Evolutionary conservation across 768 basidiomycete genomes (phyloP).

Genomic region (Dacryopinax spathularia): DNA sequence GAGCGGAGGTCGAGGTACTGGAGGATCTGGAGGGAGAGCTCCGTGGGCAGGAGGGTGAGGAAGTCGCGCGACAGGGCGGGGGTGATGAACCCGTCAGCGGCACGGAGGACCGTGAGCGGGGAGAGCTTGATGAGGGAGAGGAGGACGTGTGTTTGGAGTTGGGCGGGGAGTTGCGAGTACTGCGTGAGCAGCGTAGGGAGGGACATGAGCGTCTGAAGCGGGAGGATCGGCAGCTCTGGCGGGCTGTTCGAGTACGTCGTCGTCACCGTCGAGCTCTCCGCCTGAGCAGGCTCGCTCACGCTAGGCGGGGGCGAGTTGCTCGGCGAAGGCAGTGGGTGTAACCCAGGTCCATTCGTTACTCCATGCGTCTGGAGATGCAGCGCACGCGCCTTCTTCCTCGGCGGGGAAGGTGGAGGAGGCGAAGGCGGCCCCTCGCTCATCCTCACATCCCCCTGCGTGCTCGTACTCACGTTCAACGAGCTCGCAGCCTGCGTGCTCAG

Average conservation of each 20-base stretch:
- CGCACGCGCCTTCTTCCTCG: conserved; percentile 59
- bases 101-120: conserved; percentile 78
- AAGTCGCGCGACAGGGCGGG: conserved; percentile 91
- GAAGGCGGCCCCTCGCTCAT: not conserved
- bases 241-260: conserved; percentile 38
- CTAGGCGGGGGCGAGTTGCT: conserved; percentile 70
- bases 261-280: conserved; percentile 46
- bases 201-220: conserved; percentile 70
- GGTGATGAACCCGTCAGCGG: conserved; percentile 73
- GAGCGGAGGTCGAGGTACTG: conserved; percentile 69
- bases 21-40: conserved; percentile 79
- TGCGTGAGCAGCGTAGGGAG: conserved; percentile 70
- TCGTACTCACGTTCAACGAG: no score
- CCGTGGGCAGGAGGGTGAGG: conserved; percentile 77
- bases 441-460: not conserved
- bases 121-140: conserved; percentile 86
- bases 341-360: conserved; percentile 44
- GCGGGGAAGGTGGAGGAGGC: conserved; percentile 25
- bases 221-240: conserved; percentile 67
- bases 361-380: conserved; percentile 9
- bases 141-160: conserved; percentile 83
- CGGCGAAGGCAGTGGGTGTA: conserved; percentile 72
- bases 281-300: conserved; percentile 16
- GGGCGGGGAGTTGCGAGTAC: conserved; percentile 63
- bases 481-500: conserved; percentile 31